A percentile compares a stretch with the other conserved stretches of the same genome.
These are phyloP conservation scores for Leccinum truebloodii DNA, from an alignment of 768 basidiomycete genomes.

Conservation along the genomic window DNA sequence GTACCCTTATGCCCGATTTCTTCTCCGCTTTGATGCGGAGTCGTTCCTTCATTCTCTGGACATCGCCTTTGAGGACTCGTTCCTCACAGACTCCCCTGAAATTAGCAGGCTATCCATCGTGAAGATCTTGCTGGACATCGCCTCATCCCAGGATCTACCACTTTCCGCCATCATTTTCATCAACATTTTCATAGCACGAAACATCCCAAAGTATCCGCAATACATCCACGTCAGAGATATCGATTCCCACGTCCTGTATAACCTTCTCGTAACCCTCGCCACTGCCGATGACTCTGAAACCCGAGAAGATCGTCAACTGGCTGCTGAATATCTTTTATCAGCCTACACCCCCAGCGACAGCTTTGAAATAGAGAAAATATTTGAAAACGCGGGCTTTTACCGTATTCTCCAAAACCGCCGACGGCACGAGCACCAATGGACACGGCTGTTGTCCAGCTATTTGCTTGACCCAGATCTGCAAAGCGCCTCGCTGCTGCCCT, in stretches of 20 bases:
- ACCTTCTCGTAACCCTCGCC: conserved; percentile 76
- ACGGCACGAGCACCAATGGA: conserved; percentile 75
- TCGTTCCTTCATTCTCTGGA: conserved; percentile 93
- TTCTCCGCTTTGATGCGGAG: conserved; percentile 90
- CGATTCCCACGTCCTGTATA: conserved; percentile 66
- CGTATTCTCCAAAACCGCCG: conserved; percentile 86
- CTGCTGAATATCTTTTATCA: conserved; percentile 91
- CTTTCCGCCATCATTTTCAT: conserved; percentile 76
- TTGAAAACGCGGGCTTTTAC: conserved; percentile 85
- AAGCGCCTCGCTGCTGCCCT: conserved; percentile 61
- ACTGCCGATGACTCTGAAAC: conserved; percentile 74
- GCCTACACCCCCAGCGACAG: conserved; percentile 83
- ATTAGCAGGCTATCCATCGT: conserved; percentile 81
- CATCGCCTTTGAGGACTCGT: conserved; percentile 91
- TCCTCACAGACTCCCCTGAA: conserved; percentile 69
- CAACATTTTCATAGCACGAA: conserved; percentile 94
- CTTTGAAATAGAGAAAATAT: conserved; percentile 64
- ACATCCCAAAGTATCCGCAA: conserved; percentile 95
- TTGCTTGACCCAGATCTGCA: conserved; percentile 70
- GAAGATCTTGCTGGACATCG: conserved; percentile 80
- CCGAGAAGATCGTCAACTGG: conserved; percentile 92
- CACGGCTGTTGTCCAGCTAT: conserved; percentile 68
- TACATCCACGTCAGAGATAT: conserved; percentile 52
- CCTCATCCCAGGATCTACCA: conserved; percentile 52
- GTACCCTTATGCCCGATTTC: conserved; percentile 84